Evolutionary conservation across 192 early-diverging fungal species (phyloP), one percentile per base, ranked within the genome.

Genomic region (Coemansia sp.): DNA sequence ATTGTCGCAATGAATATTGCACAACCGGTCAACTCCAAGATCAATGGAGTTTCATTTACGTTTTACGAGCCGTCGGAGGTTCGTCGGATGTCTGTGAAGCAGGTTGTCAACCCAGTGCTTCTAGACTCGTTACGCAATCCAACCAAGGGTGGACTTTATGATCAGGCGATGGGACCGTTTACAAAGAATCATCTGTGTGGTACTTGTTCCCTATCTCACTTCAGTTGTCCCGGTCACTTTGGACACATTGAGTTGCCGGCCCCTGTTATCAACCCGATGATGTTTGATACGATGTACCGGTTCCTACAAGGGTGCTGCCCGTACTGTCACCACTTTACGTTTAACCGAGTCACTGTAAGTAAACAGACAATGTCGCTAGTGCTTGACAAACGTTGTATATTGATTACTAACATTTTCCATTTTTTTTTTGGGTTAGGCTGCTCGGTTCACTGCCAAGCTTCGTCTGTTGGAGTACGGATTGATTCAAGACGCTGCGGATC

Each of bases 211-310:
- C 86, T 95, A 58, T 88, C 88, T 40, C 85, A 94, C 85, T 91
- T 87, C 70, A 86, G 86, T 43, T 98, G 96, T 71, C 96, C 96
- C 5, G 97, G 97, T 40, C 96, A 98, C 71, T 98, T 96, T 87
- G 96, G 97, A 16, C 95, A 98, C 76, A 97, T 98, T 71, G 94
- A 97, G 68, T 87, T 98, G 24, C 90, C 92, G 13, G 86, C 88
- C 15, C 93, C 94, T 24, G 92, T 92, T 44, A 91, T 95, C 80
- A 97, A 99, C 82, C 92, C 98, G 20, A 88, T 97, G 86, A 94
- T 97, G 74, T 97, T 98, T 76, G 85, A 86, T n/a, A 89, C 94
- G n/a, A 84, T 97, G 81, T 94, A 93, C 80, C 90, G 89, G 71
- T 77, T 97, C 49, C 81, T 99, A 10, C 92, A 93, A 62, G 90